These are phyloP conservation scores for Scutellaria galericulata DNA, from an alignment of 257 asterid genomes.

Conservation along the genomic window DNA sequence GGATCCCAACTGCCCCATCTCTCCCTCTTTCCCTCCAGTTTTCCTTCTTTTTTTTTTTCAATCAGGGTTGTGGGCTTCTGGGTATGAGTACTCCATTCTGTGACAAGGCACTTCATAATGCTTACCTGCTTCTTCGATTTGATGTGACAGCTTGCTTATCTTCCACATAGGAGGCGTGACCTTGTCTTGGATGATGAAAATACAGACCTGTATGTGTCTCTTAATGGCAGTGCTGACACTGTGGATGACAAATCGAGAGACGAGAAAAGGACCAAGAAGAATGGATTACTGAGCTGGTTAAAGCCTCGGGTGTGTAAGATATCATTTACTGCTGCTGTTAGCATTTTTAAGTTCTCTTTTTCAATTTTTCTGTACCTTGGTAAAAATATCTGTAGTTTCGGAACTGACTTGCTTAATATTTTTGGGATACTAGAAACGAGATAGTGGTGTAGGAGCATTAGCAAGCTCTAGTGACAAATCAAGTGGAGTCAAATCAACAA, in stretches of 20 bases:
- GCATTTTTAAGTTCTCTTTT: constrained; percentile 23
- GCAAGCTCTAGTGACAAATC: constrained; percentile 93
- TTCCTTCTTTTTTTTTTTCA: constrained; percentile 21
- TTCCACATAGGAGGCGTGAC: constrained; percentile 98
- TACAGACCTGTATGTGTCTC: constrained; percentile 61
- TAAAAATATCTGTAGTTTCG: constrained; percentile 27
- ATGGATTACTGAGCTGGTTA: constrained; percentile 92
- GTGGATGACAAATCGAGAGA: constrained; percentile 70
- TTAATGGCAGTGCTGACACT: constrained; percentile 69
- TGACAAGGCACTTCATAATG: constrained; percentile 18
- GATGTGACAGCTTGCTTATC: constrained; percentile 90
- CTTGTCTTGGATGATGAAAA: constrained; percentile 84
- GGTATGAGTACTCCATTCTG: constrained; percentile 11
- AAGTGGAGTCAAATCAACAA: constrained; percentile 82
- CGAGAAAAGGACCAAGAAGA: constrained; percentile 83
- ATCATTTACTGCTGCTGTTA: constrained; percentile 29
- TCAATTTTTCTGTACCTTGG: constrained; percentile 6
- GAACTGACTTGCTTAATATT: constrained; percentile 40
- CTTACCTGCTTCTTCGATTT: constrained; percentile 37
- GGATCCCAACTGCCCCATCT: background rate
- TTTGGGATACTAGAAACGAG: constrained; percentile 71
- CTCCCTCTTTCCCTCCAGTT: background rate
- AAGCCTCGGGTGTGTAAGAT: constrained; percentile 75
- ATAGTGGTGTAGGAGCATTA: constrained; percentile 72
- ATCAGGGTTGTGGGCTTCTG: constrained; percentile 9